phyloP scores from a whole-genome alignment of 345 rosid species.

The Citrus trifoliata region DNA sequence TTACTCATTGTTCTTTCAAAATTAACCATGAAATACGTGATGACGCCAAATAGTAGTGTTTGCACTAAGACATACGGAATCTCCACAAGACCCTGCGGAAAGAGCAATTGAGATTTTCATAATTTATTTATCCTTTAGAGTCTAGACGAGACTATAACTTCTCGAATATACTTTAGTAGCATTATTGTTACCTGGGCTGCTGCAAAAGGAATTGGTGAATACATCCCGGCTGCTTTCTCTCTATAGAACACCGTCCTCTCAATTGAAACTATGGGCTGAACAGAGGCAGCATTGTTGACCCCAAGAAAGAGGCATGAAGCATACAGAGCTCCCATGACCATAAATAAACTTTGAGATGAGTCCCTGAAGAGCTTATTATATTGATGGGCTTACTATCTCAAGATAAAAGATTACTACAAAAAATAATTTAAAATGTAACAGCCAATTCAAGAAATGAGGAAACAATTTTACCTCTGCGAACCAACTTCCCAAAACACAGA shows the following conservation, averaged over 20 bases:
- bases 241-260: conserved; percentile 90
- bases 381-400: background rate
- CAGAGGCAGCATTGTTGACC: conserved; percentile 77
- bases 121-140: background rate
- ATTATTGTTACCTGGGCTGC: conserved; percentile 55
- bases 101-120: background rate
- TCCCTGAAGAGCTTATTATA: conserved; percentile 24
- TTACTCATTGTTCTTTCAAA: conserved; percentile 47
- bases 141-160: background rate
- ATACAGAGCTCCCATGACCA: conserved; percentile 82
- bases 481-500: conserved; percentile 79
- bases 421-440: background rate
- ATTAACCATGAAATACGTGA: too few relatives aligned
- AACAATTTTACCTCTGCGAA: conserved; percentile 39
- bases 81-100: conserved; percentile 74
- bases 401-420: background rate
- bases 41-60: conserved; percentile 18
- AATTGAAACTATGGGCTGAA: conserved; percentile 73
- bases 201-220: conserved; percentile 69
- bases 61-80: conserved; percentile 69
- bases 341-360: conserved; percentile 50
- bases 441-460: background rate
- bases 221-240: conserved; percentile 90
- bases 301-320: conserved; percentile 80
- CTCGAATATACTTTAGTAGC: background rate